A percentile compares a stretch with the other conserved stretches of the same genome.
Conservation (phyloP, 495 filamentous ascomycete species). For the Talaromyces ruber region DNA sequence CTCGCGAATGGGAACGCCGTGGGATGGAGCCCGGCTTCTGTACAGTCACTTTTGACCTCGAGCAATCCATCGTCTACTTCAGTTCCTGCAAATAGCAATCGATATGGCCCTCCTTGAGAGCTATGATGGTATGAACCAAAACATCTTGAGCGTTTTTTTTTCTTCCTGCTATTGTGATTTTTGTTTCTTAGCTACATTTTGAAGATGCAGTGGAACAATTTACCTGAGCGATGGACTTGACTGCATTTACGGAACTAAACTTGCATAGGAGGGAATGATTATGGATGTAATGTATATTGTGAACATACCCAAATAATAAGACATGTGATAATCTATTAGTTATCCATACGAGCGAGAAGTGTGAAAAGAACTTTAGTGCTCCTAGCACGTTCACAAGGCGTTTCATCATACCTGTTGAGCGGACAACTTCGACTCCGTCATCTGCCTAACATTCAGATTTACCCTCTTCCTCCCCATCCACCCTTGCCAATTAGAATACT, state of each 20-base stretch:
- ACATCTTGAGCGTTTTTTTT: neutral
- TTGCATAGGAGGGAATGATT: neutral
- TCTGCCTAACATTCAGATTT: constrained; percentile 88
- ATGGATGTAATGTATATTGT: neutral
- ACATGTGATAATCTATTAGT: neutral
- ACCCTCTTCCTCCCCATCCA: constrained; percentile 84
- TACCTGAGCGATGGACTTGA: neutral
- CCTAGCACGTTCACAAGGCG: neutral
- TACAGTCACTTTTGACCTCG: constrained; percentile 3
- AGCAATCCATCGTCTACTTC: neutral
- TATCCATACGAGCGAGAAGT: neutral
- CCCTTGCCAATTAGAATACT: constrained; percentile 59
- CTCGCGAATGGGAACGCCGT: neutral
- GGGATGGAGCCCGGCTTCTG: constrained; percentile 4
- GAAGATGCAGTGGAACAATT: neutral
- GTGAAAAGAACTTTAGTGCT: neutral
- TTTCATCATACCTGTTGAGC: neutral
- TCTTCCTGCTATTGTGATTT: neutral
- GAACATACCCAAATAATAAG: neutral
- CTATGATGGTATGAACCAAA: neutral
- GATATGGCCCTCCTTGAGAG: neutral
- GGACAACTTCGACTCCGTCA: constrained; percentile 42
- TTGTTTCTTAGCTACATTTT: neutral
- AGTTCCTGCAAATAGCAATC: neutral
- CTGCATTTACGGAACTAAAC: neutral